Percentiles rank a stretch among this genome's conserved stretches.
Evolutionary conservation across 257 asterid genomes (phyloP).

Genomic region (Jaltomata sinuosa): DNA sequence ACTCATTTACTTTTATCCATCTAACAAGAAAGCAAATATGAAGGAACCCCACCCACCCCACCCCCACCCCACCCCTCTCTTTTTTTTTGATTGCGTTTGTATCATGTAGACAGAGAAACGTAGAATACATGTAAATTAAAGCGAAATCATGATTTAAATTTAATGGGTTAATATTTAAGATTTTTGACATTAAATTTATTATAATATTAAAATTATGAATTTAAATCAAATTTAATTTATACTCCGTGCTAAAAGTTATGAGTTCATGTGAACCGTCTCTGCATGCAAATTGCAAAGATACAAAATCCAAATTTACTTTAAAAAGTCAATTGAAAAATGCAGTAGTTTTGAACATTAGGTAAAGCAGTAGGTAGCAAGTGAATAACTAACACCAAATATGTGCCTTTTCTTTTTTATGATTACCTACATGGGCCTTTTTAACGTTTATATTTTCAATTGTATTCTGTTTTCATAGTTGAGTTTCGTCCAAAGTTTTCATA

Average conservation of each 20-base stretch:
- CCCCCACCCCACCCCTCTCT: no score
- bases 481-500: not conserved
- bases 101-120: not conserved
- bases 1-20: not conserved
- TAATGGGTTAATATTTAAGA: no score
- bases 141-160: no score
- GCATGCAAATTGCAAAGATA: not conserved
- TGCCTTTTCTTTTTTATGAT: not conserved
- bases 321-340: not conserved
- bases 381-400: not conserved
- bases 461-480: not conserved
- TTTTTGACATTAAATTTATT: no score
- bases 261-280: not conserved
- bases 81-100: not conserved
- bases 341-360: not conserved
- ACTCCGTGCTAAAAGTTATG: not conserved
- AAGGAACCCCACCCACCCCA: no score
- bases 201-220: not conserved
- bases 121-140: not conserved
- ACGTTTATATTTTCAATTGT: not conserved
- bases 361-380: not conserved
- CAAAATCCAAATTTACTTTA: not conserved
- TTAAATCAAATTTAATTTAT: not conserved
- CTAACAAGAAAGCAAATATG: not conserved
- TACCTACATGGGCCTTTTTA: not conserved